Base-by-base conservation (phyloP, 2,329 filamentous ascomycete species). In the Pseudocercospora ulei region DNA sequence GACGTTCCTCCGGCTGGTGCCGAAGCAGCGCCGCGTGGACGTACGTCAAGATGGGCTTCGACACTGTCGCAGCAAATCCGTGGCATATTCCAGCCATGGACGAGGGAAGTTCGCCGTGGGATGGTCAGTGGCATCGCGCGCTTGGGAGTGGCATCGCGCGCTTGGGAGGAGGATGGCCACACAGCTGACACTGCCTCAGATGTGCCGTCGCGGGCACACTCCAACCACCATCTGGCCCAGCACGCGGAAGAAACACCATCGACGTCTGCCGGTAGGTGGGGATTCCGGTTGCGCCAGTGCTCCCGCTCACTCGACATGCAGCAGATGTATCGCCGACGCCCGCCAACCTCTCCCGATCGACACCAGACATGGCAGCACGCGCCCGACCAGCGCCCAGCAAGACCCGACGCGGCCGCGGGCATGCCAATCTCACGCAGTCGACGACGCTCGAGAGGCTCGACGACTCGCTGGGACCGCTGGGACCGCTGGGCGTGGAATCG, bases 391-490 rank as follows among this genome's bases (percentile, higher is more conserved):
- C 53, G 12, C 54, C 55, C 5, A 51, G 52, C 39, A 60, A 60
- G 45, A 67, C 70, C 9, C 65, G 72, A 48, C 64, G 64, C n/a
- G 65, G 67, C 38, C 69, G 72, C 44, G 73, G 74, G 56, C 68
- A 85, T 56, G 78, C 79, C 51, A 78, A 79, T 43, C 81, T 86
- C 59, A 74, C 80, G 13, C 82, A 87, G 58, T 75, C 80, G 18
- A 86, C 82, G 30, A 79, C 77, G 38, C 78, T 88, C 44, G 78
- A 88, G 63, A 80, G 79, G 45, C 79, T 84, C 50, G 81, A 86
- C 23, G 56, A 59, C 31, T 80, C 81, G 39, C 72, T 87, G 29
- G 84, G 83, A 1, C 83, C 83, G 13, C 67, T 92, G 35, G 83
- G 83, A 42, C 79, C 78, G 38, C 62, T 79, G 17, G 73, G 74